Percentiles rank a stretch among this genome's conserved stretches.
Evolutionary conservation across 1,139 yeast species (phyloP).

Genomic region (Yamadazyma conglobata): DNA sequence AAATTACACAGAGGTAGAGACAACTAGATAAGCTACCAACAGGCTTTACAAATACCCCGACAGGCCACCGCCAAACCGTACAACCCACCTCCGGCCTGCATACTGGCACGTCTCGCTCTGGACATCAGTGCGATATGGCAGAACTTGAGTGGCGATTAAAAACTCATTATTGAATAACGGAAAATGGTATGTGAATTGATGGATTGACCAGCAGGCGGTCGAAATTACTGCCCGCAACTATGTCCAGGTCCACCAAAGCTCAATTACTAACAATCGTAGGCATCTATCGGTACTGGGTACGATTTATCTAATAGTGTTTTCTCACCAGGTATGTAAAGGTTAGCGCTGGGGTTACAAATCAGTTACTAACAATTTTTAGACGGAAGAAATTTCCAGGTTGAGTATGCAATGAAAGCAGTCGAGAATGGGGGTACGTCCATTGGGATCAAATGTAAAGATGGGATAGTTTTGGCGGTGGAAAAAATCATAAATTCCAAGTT

Average conservation of each 20-base stretch:
- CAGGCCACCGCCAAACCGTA: too few relatives aligned
- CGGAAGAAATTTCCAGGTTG: conserved; percentile 98
- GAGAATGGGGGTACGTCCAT: conserved; percentile 96
- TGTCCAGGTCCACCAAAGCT: too few relatives aligned
- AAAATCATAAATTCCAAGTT: conserved; percentile 84
- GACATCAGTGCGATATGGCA: too few relatives aligned
- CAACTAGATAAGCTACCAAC: too few relatives aligned
- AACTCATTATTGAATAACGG: neutral
- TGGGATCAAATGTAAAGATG: conserved; percentile 90
- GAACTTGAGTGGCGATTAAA: conserved; percentile 13
- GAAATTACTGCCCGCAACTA: neutral
- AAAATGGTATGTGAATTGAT: conserved; percentile 12
- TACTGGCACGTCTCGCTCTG: too few relatives aligned
- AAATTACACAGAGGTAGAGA: too few relatives aligned
- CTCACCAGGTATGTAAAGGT: conserved; percentile 36
- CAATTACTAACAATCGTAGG: conserved; percentile 25
- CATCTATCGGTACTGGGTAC: conserved; percentile 96
- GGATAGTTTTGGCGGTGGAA: conserved; percentile 94
- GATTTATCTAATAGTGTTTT: conserved; percentile 93
- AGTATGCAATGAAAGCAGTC: conserved; percentile 95
- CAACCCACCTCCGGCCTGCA: too few relatives aligned
- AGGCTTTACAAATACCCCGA: too few relatives aligned
- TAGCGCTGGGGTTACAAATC: neutral
- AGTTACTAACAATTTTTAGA: conserved; percentile 37
- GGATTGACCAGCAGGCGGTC: neutral